Percentiles rank a stretch among this genome's conserved stretches.
Conservation (phyloP, 2,329 filamentous ascomycete genomes). For the Rutstroemia sydowiana region DNA sequence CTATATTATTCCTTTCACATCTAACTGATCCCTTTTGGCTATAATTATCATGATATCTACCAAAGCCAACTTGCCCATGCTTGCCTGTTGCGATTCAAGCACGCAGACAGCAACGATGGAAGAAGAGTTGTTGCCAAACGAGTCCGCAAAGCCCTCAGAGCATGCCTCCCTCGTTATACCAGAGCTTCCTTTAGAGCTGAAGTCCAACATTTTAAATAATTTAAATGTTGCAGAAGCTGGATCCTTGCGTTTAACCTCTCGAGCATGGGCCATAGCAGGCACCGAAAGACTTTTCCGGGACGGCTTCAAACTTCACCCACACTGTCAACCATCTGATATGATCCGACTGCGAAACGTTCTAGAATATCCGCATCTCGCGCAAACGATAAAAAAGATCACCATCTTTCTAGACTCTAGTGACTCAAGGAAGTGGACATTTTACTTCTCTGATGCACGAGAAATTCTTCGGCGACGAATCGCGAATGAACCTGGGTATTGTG, state of each 20-base stretch:
- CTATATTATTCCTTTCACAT: too few relatives aligned
- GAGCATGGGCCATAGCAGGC: slow-evolving; percentile 3
- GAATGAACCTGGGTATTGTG: slow-evolving; percentile 1
- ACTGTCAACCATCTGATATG: slow-evolving; percentile 6
- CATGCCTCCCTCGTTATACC: background rate
- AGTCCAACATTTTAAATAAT: background rate
- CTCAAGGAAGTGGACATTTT: slow-evolving; percentile 6
- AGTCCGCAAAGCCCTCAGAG: background rate
- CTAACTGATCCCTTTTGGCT: too few relatives aligned
- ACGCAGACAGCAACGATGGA: background rate
- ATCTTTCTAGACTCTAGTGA: slow-evolving; percentile 9
- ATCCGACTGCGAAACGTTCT: background rate
- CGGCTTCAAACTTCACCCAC: slow-evolving; percentile 8
- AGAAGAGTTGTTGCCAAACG: background rate
- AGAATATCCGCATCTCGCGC: background rate
- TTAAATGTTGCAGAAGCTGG: background rate
- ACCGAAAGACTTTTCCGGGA: slow-evolving; percentile 3
- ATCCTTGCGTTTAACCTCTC: slow-evolving; percentile 1
- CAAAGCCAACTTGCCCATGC: too few relatives aligned
- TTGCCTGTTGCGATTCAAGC: too few relatives aligned
- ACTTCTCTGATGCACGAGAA: slow-evolving; percentile 8
- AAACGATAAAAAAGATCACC: slow-evolving; percentile 2
- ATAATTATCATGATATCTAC: too few relatives aligned
- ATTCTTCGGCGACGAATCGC: slow-evolving; percentile 2
- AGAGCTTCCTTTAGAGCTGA: background rate